Evolutionary conservation across 2,329 filamentous ascomycete species (phyloP).

Genomic region (Cladobotryum protrusum): DNA sequence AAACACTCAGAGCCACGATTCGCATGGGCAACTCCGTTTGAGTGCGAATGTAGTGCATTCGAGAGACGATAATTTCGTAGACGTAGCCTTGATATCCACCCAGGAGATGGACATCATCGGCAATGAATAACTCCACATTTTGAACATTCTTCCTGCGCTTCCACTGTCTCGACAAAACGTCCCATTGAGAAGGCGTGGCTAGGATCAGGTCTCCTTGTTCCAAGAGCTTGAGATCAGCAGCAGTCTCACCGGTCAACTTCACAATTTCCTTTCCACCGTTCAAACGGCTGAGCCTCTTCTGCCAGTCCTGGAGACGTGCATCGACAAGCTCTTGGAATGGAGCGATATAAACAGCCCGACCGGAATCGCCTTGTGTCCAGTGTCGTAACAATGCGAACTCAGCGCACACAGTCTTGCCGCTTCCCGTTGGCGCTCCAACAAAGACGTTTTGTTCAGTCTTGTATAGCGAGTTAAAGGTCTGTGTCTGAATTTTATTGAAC

Average conservation of each 20-base stretch:
- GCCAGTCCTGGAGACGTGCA: constrained; percentile 76
- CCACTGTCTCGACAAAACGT: constrained; percentile 92
- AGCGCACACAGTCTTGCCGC: constrained; percentile 93
- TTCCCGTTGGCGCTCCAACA: constrained; percentile 85
- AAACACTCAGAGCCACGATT: constrained; percentile 85
- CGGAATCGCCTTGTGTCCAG: constrained; percentile 56
- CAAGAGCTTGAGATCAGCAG: constrained; percentile 81
- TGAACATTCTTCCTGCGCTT: constrained; percentile 94
- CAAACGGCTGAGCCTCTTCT: constrained; percentile 64
- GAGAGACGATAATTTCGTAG: constrained; percentile 95
- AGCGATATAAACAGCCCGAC: constrained; percentile 86
- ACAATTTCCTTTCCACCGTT: constrained; percentile 83
- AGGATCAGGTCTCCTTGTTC: constrained; percentile 84
- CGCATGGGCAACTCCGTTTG: constrained; percentile 80
- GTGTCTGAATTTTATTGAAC: constrained; percentile 97
- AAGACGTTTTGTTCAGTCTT: constrained; percentile 91
- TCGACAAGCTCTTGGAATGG: constrained; percentile 94
- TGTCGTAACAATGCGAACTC: constrained; percentile 88
- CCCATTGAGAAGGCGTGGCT: constrained; percentile 92
- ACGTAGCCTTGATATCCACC: constrained; percentile 81
- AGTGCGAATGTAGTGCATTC: constrained; percentile 92
- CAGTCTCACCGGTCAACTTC: constrained; percentile 89
- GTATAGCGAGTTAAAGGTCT: constrained; percentile 91
- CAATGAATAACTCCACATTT: constrained; percentile 82
- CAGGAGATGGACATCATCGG: constrained; percentile 90